These are phyloP conservation scores for Lasiodiplodia citricola DNA, from an alignment of 2,329 filamentous ascomycete genomes.

Conservation along the genomic window DNA sequence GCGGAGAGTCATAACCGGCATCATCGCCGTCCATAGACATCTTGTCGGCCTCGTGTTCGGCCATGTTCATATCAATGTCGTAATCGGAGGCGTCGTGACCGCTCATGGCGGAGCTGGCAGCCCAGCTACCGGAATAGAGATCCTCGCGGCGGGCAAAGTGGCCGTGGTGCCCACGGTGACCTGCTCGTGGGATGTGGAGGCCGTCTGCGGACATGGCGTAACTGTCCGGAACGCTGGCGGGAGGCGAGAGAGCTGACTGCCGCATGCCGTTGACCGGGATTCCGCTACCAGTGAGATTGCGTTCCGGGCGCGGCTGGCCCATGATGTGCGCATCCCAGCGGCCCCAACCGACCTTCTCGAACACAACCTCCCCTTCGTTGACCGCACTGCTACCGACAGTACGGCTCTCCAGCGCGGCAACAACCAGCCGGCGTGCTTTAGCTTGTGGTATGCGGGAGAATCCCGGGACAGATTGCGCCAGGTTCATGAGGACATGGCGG, in stretches of 20 bases:
- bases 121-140: conserved; percentile 62
- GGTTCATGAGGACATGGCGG: conserved; percentile 91
- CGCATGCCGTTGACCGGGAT: conserved; percentile 31
- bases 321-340: conserved; percentile 86
- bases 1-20: conserved; percentile 27
- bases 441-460: conserved; percentile 87
- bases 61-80: conserved; percentile 63
- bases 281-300: conserved; percentile 3
- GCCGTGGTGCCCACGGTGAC: conserved; percentile 27
- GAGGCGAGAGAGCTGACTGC: conserved; percentile 48
- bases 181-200: conserved; percentile 53
- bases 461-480: conserved; percentile 90
- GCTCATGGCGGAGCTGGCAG: conserved; percentile 75
- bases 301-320: conserved; percentile 62
- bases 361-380: conserved; percentile 11
- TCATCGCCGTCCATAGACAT: conserved; percentile 90
- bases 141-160: conserved; percentile 34
- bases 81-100: conserved; percentile 68
- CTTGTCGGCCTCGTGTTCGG: conserved; percentile 87
- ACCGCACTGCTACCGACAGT: conserved; percentile 13
- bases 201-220: conserved; percentile 50
- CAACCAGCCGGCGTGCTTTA: conserved; percentile 88
- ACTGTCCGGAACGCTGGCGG: conserved; percentile 56
- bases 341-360: conserved; percentile 97
- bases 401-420: conserved; percentile 87